These are phyloP conservation scores for Coniochaeta sp. DNA, from an alignment of 2,329 filamentous ascomycete genomes.

Conservation along the genomic window DNA sequence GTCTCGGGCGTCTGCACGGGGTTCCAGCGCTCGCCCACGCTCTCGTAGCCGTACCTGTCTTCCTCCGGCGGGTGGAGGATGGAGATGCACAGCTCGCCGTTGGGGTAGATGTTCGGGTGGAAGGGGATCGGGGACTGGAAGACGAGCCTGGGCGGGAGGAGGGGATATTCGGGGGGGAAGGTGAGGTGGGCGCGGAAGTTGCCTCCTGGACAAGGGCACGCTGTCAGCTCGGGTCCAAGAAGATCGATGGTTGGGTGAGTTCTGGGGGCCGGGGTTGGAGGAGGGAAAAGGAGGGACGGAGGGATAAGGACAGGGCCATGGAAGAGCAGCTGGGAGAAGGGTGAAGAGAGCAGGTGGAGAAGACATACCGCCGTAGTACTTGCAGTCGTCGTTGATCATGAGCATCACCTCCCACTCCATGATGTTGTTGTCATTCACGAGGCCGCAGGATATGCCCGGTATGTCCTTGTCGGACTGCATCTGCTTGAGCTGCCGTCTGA, in stretches of 20 bases:
- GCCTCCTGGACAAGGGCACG: constrained; percentile 74
- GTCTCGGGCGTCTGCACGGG: constrained; percentile 94
- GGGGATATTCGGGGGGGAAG: constrained; percentile 83
- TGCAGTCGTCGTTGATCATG: constrained; percentile 93
- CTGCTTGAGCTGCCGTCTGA: constrained; percentile 82
- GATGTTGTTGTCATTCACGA: constrained; percentile 78
- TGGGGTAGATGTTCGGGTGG: constrained; percentile 89
- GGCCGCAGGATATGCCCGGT: constrained; percentile 86
- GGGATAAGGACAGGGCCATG: not conserved
- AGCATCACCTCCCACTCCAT: constrained; percentile 99
- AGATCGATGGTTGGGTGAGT: not conserved
- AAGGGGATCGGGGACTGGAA: constrained; percentile 80
- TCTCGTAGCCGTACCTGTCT: constrained; percentile 90
- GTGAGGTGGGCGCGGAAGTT: constrained; percentile 81
- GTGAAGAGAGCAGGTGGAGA: constrained; percentile 9
- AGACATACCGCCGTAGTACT: constrained; percentile 86
- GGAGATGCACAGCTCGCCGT: constrained; percentile 88
- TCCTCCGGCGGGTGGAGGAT: constrained; percentile 95
- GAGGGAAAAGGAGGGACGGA: not conserved
- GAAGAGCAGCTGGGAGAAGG: not conserved
- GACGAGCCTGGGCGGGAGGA: constrained; percentile 78
- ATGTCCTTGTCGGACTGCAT: constrained; percentile 91
- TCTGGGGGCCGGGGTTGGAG: not conserved
- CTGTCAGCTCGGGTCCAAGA: no score
- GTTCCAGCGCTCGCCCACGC: constrained; percentile 82